These are phyloP conservation scores for Penstemon barbatus DNA, from an alignment of 257 asterid species.

Conservation along the genomic window DNA sequence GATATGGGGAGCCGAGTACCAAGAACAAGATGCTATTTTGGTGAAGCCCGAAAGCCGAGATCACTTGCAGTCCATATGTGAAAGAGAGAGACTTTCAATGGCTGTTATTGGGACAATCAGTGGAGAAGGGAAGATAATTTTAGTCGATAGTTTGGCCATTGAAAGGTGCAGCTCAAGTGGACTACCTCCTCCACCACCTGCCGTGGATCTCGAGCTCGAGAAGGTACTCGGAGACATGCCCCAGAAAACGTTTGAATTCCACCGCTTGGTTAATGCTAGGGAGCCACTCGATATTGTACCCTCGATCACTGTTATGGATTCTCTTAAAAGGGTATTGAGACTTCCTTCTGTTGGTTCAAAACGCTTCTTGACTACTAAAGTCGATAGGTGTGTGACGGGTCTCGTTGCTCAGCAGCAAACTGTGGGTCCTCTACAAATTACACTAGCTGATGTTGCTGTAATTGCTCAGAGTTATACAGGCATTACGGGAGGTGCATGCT, in stretches of 20 bases:
- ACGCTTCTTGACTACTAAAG: conserved; percentile 90
- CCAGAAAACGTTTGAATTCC: conserved; percentile 80
- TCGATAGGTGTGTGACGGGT: conserved; percentile 92
- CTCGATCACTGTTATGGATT: conserved; percentile 60
- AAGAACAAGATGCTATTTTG: conserved; percentile 97
- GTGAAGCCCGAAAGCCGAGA: conserved; percentile 80
- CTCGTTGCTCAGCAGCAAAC: conserved; percentile 98
- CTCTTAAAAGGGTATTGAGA: conserved; percentile 74
- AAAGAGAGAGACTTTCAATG: conserved; percentile 89
- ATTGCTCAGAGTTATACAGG: conserved; percentile 78
- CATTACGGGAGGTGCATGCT: conserved; percentile 88
- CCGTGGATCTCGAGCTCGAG: conserved; percentile 94
- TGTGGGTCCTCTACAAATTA: conserved; percentile 90
- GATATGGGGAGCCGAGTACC: conserved; percentile 99
- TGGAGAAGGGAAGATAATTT: conserved; percentile 73
- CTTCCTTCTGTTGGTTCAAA: conserved; percentile 90
- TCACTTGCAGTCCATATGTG: conserved; percentile 64
- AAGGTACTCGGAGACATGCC: conserved; percentile 99
- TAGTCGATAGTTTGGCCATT: conserved; percentile 61
- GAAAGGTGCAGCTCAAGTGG: conserved; percentile 53
- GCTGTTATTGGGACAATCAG: conserved; percentile 85
- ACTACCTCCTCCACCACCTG: conserved; percentile 77
- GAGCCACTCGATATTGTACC: conserved; percentile 94
- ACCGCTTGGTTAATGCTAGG: conserved; percentile 39
- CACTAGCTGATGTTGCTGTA: conserved; percentile 88